Evolutionary conservation across 106 monocot species (phyloP).

Genomic region (Dendrobium catenatum): DNA sequence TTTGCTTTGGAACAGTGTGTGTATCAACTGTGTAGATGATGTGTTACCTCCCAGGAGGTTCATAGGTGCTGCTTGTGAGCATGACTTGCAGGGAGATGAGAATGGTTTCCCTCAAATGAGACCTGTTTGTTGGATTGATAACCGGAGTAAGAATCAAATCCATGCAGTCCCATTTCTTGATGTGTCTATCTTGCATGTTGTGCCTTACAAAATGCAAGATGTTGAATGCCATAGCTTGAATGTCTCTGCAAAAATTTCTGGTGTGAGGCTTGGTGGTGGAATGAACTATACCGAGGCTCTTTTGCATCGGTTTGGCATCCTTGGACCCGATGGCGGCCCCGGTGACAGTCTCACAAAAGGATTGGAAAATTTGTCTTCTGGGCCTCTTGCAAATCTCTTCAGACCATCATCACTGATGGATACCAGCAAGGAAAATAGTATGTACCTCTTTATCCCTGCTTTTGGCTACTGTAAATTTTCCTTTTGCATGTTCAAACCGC

Average conservation of each 20-base stretch:
- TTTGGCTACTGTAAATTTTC: not conserved
- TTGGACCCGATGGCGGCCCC: constrained; percentile 92
- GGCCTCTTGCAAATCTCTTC: constrained; percentile 85
- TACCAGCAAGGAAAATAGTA: constrained; percentile 31
- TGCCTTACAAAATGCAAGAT: constrained; percentile 76
- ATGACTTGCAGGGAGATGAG: constrained; percentile 10
- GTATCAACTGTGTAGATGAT: constrained; percentile 71
- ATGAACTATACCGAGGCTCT: constrained; percentile 90
- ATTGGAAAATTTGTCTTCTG: constrained; percentile 74
- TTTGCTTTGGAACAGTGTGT: constrained; percentile 57
- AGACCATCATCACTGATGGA: constrained; percentile 44
- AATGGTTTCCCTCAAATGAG: constrained; percentile 65
- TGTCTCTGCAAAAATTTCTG: constrained; percentile 50
- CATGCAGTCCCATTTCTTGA: constrained; percentile 59
- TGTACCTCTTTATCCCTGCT: constrained; percentile 3
- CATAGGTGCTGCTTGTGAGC: constrained; percentile 12
- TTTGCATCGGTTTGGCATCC: constrained; percentile 87
- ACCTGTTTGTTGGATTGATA: constrained; percentile 87
- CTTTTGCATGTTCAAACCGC: not conserved
- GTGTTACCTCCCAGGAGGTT: constrained; percentile 23
- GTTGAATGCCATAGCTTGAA: constrained; percentile 81
- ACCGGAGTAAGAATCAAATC: constrained; percentile 14
- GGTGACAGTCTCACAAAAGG: constrained; percentile 76
- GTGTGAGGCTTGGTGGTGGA: constrained; percentile 93
- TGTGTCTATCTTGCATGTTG: constrained; percentile 58